A percentile compares a stretch with the other conserved stretches of the same genome.
These are phyloP conservation scores for Penicillium tannophilum DNA, from an alignment of 495 filamentous ascomycete species.

Conservation along the genomic window DNA sequence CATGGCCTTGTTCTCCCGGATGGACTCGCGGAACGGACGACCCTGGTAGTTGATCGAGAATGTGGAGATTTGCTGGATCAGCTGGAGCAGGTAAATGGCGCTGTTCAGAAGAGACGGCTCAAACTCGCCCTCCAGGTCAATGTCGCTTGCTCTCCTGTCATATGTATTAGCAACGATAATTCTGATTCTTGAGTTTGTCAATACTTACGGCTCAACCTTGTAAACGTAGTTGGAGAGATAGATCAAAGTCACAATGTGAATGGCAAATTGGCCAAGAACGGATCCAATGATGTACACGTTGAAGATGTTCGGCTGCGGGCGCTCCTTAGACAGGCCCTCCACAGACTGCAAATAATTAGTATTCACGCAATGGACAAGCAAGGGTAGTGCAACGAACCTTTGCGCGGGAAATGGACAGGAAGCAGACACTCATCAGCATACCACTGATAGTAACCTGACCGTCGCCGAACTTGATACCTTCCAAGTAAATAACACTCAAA, in stretches of 20 bases:
- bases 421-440: conserved; percentile 99
- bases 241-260: conserved; percentile 92
- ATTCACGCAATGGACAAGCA: conserved; percentile 15
- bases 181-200: not conserved
- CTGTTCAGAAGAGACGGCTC: conserved; percentile 91
- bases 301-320: conserved; percentile 98
- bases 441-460: conserved; percentile 98
- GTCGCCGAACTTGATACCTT: conserved; percentile 99
- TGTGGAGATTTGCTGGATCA: conserved; percentile 99
- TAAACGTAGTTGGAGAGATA: conserved; percentile 93
- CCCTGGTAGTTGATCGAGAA: conserved; percentile 99
- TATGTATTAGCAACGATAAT: conserved; percentile 26
- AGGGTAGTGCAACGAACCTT: conserved; percentile 55
- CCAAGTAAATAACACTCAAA: conserved; percentile 91
- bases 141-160: conserved; percentile 63
- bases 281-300: conserved; percentile 98
- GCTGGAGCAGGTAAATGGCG: conserved; percentile 94
- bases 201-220: conserved; percentile 72
- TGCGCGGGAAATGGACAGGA: conserved; percentile 92
- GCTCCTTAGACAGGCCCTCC: conserved; percentile 93
- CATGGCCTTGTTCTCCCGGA: conserved; percentile 96
- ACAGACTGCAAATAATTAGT: conserved; percentile 62
- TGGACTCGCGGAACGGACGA: conserved; percentile 93
- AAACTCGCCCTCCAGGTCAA: conserved; percentile 96
- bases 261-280: conserved; percentile 95